Percentiles rank a stretch among this genome's conserved stretches.
Conservation (phyloP, 1,284 basidiomycete species). For the Ustilago lituana region DNA sequence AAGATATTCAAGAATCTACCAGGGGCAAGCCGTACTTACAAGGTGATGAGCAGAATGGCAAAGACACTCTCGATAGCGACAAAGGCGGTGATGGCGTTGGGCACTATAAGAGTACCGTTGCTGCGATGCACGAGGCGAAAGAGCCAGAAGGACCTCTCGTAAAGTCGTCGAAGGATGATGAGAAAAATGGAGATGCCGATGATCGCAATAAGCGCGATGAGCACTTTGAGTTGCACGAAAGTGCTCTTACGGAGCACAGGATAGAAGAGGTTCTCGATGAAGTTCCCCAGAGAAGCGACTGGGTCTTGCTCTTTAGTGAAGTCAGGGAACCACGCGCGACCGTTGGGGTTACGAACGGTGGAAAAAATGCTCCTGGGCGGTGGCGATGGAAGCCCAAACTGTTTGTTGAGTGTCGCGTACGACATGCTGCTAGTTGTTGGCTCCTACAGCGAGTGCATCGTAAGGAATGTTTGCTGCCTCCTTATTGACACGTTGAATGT, state of each 20-base stretch:
- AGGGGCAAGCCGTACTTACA: constrained; percentile 12
- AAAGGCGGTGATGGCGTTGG: constrained; percentile 35
- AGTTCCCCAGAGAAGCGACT: constrained; percentile 11
- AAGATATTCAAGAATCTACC: neutral
- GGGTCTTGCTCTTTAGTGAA: constrained; percentile 17
- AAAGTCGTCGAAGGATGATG: constrained; percentile 31
- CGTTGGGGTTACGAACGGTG: constrained; percentile 12
- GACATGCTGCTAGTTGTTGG: constrained; percentile 10
- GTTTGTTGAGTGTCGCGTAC: constrained; percentile 23
- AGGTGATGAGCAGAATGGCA: constrained; percentile 24
- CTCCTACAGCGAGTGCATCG: neutral
- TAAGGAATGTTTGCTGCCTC: neutral
- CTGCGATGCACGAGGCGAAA: constrained; percentile 20
- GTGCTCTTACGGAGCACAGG: constrained; percentile 11
- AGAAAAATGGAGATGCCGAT: constrained; percentile 28
- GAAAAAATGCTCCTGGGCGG: constrained; percentile 25
- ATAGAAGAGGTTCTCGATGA: constrained; percentile 26
- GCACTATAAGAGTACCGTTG: constrained; percentile 39
- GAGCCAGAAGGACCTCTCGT: constrained; percentile 37
- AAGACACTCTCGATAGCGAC: constrained; percentile 26
- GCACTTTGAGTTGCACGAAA: constrained; percentile 34
- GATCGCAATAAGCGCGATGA: constrained; percentile 23
- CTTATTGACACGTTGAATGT: no score
- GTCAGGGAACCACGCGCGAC: constrained; percentile 38
- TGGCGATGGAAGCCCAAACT: constrained; percentile 17